Evolutionary conservation across 225 moss, liverwort and hornwort genomes (phyloP).

Genomic region (Asterella californica): DNA sequence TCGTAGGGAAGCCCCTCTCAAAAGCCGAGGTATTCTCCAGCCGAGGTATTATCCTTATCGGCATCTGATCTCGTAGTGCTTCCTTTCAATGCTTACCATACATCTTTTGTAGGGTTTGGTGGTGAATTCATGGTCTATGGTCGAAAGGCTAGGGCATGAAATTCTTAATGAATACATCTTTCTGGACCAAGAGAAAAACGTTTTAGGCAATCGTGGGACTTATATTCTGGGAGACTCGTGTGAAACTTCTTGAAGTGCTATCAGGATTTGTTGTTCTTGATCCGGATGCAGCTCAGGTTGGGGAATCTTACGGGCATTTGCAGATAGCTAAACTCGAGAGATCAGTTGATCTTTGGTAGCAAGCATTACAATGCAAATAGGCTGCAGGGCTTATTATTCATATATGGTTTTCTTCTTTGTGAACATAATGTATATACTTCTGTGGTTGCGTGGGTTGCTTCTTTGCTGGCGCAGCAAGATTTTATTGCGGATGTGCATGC

Average conservation of each 20-base stretch:
- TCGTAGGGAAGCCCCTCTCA: constrained; percentile 34
- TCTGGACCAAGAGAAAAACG: too few relatives aligned
- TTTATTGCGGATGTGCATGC: not conserved
- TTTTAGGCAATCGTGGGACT: too few relatives aligned
- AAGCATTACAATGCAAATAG: not conserved
- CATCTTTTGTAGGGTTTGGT: too few relatives aligned
- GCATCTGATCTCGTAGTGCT: too few relatives aligned
- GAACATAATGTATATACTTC: not conserved
- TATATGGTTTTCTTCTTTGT: not conserved
- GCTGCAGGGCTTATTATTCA: not conserved
- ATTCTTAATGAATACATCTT: too few relatives aligned
- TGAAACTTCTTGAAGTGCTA: constrained; percentile 64
- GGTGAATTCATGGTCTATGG: too few relatives aligned
- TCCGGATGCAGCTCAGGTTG: constrained; percentile 87
- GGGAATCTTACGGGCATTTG: not conserved
- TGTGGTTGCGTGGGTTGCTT: not conserved
- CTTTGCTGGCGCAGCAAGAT: not conserved
- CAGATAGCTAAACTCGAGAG: not conserved
- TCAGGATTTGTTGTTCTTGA: constrained; percentile 76
- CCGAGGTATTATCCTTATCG: constrained; percentile 45
- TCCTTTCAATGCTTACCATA: too few relatives aligned
- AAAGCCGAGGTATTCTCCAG: constrained; percentile 33
- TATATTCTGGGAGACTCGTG: constrained; percentile 76
- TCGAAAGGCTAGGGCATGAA: too few relatives aligned
- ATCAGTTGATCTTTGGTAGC: not conserved